These are phyloP conservation scores for Hericium coralloides DNA, from an alignment of 768 basidiomycete species.

Conservation along the genomic window DNA sequence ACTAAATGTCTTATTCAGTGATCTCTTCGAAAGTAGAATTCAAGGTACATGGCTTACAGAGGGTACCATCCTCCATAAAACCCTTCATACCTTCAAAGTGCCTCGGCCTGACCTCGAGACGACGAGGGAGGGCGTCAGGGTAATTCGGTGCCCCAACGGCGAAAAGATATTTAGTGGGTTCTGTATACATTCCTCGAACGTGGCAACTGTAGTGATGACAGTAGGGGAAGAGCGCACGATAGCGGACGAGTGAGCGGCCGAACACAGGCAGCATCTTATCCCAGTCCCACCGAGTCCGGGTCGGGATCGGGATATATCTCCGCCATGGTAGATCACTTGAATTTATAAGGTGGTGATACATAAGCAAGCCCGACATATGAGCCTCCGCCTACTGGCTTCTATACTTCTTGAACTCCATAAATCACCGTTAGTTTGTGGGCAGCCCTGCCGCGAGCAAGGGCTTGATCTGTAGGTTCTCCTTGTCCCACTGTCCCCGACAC, in stretches of 20 bases:
- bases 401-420: too few relatives aligned
- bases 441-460: not conserved
- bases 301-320: not conserved
- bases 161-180: not conserved
- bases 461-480: constrained; percentile 38
- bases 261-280: not conserved
- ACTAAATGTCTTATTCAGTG: not conserved
- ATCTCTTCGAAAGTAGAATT: not conserved
- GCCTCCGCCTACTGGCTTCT: too few relatives aligned
- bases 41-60: not conserved
- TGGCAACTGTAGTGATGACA: not conserved
- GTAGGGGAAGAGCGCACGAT: too few relatives aligned
- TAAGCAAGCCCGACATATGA: too few relatives aligned
- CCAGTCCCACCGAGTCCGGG: not conserved
- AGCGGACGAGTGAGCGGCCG: not conserved
- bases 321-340: too few relatives aligned
- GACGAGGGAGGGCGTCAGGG: not conserved
- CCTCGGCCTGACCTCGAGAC: not conserved
- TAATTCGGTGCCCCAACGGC: constrained; percentile 5
- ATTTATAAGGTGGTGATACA: too few relatives aligned
- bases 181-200: not conserved
- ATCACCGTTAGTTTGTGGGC: too few relatives aligned
- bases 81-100: not conserved
- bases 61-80: not conserved
- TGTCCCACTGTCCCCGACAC: constrained; percentile 39